Percentiles rank a stretch among this genome's conserved stretches.
Conservation (phyloP, 345 rosid genomes). For the Syzygium grande region DNA sequence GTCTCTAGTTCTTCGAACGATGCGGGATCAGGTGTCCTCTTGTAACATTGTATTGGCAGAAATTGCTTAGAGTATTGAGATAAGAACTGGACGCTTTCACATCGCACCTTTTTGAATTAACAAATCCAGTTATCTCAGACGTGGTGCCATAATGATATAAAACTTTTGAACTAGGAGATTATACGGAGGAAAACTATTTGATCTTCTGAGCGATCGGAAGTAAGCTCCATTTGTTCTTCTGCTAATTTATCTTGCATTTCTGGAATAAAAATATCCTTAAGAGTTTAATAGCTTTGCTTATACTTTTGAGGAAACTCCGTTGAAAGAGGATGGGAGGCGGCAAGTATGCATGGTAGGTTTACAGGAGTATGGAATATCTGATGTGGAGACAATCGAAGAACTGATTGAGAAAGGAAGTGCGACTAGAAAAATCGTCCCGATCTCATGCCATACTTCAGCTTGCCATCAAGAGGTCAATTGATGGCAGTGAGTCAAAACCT, state of each 20-base stretch:
- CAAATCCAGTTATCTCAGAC: too few relatives aligned
- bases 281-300: constrained; percentile 1
- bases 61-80: too few relatives aligned
- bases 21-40: constrained; percentile 56
- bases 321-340: constrained; percentile 98
- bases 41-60: too few relatives aligned
- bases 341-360: constrained; percentile 98
- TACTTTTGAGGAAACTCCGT: constrained; percentile 59
- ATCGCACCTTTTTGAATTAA: too few relatives aligned
- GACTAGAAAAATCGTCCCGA: constrained; percentile 92
- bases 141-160: background rate
- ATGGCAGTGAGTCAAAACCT: constrained; percentile 80
- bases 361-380: constrained; percentile 90
- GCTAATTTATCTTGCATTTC: background rate
- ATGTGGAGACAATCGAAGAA: constrained; percentile 85
- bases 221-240: constrained; percentile 22
- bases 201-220: constrained; percentile 92
- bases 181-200: constrained; percentile 91
- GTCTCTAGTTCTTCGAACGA: constrained; percentile 51
- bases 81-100: too few relatives aligned
- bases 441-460: constrained; percentile 99
- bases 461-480: constrained; percentile 74
- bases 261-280: background rate
- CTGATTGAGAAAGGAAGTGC: constrained; percentile 92
- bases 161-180: background rate